Base-by-base conservation (phyloP, 352 stramenopile genomes). In the Phytophthora podocarpi region DNA sequence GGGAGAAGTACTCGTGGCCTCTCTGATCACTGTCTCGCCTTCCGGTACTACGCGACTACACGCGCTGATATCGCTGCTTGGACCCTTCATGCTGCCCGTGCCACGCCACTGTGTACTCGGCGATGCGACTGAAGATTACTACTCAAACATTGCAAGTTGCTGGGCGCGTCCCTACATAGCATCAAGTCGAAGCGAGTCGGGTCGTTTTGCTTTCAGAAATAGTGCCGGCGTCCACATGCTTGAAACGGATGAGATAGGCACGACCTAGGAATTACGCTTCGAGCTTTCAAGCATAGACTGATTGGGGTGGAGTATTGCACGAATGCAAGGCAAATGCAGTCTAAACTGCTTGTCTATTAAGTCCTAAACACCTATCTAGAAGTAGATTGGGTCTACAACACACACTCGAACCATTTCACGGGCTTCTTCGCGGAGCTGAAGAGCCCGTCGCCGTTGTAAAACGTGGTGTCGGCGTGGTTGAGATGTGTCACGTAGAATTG, bases 371-470 rank as follows among this genome's bases (percentile, higher is more conserved):
- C 26, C 11, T 2, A 16, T 3, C 20, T 28, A 13, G 3, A 18
- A 8, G 18, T 27, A 31, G 10, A 39, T 20, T 26, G 1, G 21
- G 12, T 53, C 43, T 76, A 87, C 21, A 90, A 55, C 39, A 85
- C n/a, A 36, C 82, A 91, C 64, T 88, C 76, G 35, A 91, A 86
- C 82, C 82, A 91, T 49, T 89, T 90, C 12, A 85, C 43, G 0
- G 82, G 82, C 52, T 83, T 90, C 51, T 85, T 72, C 4, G 74
- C 51, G 0, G 65, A 58, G 35, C 72, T 67, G 27, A 81, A 82
- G 34, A 80, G 71, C 0, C 71, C 78, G 35, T 90, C 82, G 15
- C 80, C 80, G 47, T 86, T 70, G 41, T 74, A 81, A 56, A 90
- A 85, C 3, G 78, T 70, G 5, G 73, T 85, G 48, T 91, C 82